These are phyloP conservation scores for Priceomyces haplophilus DNA, from an alignment of 805 yeast genomes.

Conservation along the genomic window DNA sequence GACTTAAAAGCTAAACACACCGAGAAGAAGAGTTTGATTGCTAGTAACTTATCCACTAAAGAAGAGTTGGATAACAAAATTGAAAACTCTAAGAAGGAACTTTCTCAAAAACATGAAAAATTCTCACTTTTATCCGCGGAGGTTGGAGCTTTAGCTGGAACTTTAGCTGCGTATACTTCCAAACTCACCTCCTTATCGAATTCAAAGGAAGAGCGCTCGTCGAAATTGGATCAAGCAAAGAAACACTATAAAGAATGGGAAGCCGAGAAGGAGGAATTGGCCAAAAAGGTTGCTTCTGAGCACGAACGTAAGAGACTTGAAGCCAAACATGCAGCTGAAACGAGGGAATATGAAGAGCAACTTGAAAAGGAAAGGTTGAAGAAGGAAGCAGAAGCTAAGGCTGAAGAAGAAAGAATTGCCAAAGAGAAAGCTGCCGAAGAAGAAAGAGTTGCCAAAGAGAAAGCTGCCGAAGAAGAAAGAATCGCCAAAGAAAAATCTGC, in stretches of 20 bases:
- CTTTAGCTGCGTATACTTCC: slow-evolving; percentile 44
- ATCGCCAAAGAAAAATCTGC: slow-evolving; percentile 11
- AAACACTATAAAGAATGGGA: slow-evolving; percentile 43
- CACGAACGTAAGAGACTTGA: slow-evolving; percentile 37
- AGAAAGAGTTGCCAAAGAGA: slow-evolving; percentile 15
- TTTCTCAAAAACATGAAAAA: slow-evolving; percentile 34
- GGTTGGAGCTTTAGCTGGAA: slow-evolving; percentile 40
- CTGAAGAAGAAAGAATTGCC: slow-evolving; percentile 27
- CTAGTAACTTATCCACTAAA: slow-evolving; percentile 30
- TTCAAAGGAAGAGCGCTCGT: slow-evolving; percentile 36
- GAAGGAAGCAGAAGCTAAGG: slow-evolving; percentile 31
- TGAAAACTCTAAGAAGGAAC: slow-evolving; percentile 32
- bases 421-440: slow-evolving; percentile 19
- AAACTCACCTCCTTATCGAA: slow-evolving; percentile 36
- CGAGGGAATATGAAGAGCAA: slow-evolving; percentile 23
- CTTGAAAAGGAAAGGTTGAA: slow-evolving; percentile 37
- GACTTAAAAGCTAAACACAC: slow-evolving; percentile 31
- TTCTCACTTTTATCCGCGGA: slow-evolving; percentile 41
- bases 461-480: slow-evolving; percentile 15
- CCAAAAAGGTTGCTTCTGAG: slow-evolving; percentile 33
- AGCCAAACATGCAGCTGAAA: slow-evolving; percentile 42
- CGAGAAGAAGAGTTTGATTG: slow-evolving; percentile 27
- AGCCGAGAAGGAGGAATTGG: slow-evolving; percentile 42
- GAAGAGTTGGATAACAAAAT: slow-evolving; percentile 41
- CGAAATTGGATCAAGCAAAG: slow-evolving; percentile 41